Percentiles rank a stretch among this genome's conserved stretches.
Conservation (phyloP, 495 filamentous ascomycete species). For the Cercophora samala region DNA sequence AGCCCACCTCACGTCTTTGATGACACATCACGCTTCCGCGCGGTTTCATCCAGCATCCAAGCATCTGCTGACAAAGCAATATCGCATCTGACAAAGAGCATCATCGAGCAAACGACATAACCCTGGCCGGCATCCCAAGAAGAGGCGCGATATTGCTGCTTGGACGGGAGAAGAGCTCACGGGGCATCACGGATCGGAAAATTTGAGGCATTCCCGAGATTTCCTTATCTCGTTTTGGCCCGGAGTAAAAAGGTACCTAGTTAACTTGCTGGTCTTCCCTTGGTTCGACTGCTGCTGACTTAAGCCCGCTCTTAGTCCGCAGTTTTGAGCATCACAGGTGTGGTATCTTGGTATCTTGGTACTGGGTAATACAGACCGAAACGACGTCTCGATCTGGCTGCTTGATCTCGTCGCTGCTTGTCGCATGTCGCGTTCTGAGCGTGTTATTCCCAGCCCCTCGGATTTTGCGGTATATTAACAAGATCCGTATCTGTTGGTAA, state of each 20-base stretch:
- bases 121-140: background rate
- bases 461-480: slow-evolving; percentile 8
- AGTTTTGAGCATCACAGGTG: too few species aligned
- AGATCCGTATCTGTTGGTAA: slow-evolving; percentile 1
- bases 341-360: background rate
- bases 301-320: background rate
- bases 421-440: background rate
- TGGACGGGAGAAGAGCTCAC: background rate
- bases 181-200: slow-evolving; percentile 5
- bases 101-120: background rate
- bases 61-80: slow-evolving; percentile 12
- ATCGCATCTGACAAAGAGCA: slow-evolving; percentile 7
- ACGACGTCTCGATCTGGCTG: background rate
- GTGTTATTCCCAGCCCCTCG: slow-evolving; percentile 5
- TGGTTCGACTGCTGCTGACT: background rate
- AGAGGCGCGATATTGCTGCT: background rate
- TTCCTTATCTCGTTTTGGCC: background rate
- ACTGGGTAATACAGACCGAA: background rate
- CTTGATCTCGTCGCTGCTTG: background rate
- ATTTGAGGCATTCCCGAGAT: background rate
- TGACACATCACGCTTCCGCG: slow-evolving; percentile 6
- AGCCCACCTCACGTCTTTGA: background rate
- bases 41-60: background rate
- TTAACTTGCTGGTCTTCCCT: background rate
- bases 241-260: too few species aligned